Evolutionary conservation across 1,284 basidiomycete species (phyloP).

Genomic region (Leucoagaricus sp.): DNA sequence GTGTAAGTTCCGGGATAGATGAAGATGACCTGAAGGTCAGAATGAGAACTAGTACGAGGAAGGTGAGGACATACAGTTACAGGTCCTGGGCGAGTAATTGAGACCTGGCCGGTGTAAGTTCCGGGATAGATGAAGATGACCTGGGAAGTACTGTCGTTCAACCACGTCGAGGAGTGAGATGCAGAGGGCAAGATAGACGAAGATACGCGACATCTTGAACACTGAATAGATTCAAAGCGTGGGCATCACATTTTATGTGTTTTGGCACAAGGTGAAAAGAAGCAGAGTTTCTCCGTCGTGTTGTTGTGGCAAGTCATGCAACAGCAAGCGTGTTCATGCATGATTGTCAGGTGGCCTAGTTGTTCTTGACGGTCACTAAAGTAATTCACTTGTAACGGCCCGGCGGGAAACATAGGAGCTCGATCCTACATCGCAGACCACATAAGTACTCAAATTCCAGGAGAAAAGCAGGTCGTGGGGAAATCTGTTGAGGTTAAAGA

Average conservation of each 20-base stretch:
- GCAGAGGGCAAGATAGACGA: constrained; percentile 9
- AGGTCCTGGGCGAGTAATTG: constrained; percentile 47
- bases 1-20: constrained; percentile 56
- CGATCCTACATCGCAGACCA: no score
- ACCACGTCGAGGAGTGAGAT: constrained; percentile 22
- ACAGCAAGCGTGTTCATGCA: neutral
- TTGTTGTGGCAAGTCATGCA: neutral
- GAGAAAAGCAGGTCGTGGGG: no score
- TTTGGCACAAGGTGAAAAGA: neutral
- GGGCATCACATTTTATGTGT: neutral
- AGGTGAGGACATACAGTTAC: constrained; percentile 33
- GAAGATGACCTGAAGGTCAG: constrained; percentile 53
- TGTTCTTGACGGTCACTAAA: neutral
- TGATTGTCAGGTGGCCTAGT: neutral
- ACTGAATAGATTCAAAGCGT: neutral
- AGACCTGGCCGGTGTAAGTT: constrained; percentile 54
- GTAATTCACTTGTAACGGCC: neutral
- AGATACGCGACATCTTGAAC: constrained; percentile 4
- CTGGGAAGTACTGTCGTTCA: constrained; percentile 39
- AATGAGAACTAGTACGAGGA: neutral
- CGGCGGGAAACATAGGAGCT: no score
- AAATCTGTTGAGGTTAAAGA: no score
- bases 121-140: constrained; percentile 58
- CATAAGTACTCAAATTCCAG: no score
- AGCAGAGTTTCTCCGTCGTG: neutral